Conservation (phyloP, 2,329 filamentous ascomycete species). For the Tothia fuscella region DNA sequence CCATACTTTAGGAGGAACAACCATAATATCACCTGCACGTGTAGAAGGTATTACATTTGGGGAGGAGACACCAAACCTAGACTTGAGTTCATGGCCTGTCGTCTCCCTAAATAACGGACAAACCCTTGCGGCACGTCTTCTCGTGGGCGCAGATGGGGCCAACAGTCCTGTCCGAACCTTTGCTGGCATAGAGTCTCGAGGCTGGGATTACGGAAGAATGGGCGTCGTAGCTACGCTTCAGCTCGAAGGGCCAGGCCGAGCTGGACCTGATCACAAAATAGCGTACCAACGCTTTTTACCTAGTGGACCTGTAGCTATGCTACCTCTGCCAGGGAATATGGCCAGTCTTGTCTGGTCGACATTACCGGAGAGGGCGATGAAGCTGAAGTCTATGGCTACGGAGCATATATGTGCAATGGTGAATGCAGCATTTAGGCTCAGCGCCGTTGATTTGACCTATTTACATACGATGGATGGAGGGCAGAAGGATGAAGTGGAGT, state of each 20-base stretch:
- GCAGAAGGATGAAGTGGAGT: constrained; percentile 21
- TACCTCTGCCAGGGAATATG: constrained; percentile 73
- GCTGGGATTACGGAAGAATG: constrained; percentile 88
- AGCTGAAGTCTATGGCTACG: constrained; percentile 62
- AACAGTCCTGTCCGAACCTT: constrained; percentile 90
- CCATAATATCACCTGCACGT: constrained; percentile 62
- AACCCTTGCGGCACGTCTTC: constrained; percentile 63
- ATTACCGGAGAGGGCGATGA: constrained; percentile 63
- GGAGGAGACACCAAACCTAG: constrained; percentile 49
- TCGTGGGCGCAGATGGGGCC: constrained; percentile 87
- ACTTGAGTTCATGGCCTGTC: constrained; percentile 80
- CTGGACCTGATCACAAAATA: constrained; percentile 42
- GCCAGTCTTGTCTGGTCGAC: constrained; percentile 93
- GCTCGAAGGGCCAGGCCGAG: constrained; percentile 43
- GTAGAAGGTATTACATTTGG: constrained; percentile 75
- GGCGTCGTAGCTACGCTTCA: constrained; percentile 83
- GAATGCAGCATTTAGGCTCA: constrained; percentile 83
- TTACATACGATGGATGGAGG: constrained; percentile 52
- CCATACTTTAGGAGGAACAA: constrained; percentile 52
- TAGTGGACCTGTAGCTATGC: constrained; percentile 78
- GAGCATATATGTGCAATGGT: constrained; percentile 75
- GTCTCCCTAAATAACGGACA: constrained; percentile 58
- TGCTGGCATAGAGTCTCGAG: constrained; percentile 70
- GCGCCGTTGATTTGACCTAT: constrained; percentile 67
- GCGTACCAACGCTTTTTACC: constrained; percentile 95